phyloP scores from a whole-genome alignment of 495 filamentous ascomycete species.

The Neurospora sp. region DNA sequence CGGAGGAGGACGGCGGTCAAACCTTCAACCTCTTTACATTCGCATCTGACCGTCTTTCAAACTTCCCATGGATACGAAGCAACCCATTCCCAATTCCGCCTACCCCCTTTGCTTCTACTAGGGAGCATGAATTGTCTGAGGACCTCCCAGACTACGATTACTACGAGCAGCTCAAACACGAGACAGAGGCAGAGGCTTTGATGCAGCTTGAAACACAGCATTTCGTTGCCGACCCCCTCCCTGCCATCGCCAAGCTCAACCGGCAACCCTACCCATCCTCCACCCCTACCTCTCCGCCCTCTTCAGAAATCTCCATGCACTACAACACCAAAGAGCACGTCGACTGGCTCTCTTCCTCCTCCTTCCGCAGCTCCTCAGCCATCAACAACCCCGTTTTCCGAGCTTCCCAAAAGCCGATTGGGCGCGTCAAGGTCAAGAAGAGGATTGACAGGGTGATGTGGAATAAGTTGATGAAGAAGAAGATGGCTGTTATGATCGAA shows the following conservation, averaged over 20 bases:
- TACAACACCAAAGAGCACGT: background rate
- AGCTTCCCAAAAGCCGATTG: background rate
- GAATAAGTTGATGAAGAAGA: background rate
- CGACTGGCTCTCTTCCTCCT: background rate
- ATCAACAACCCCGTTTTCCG: background rate
- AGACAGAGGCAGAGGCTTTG: no score
- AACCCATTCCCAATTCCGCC: background rate
- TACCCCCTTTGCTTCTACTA: background rate
- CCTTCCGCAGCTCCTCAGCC: background rate
- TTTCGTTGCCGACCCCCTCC: fast-evolving
- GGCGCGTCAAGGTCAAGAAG: background rate
- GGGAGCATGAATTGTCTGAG: background rate
- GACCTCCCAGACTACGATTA: background rate
- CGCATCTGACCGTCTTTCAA: background rate
- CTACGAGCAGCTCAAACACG: background rate
- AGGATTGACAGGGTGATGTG: background rate
- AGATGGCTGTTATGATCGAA: background rate
- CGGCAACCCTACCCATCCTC: no score
- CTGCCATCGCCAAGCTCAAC: background rate
- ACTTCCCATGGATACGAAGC: background rate
- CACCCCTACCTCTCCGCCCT: no score
- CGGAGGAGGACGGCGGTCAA: background rate
- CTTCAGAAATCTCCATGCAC: background rate
- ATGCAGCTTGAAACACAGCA: background rate
- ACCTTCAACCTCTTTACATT: background rate